phyloP scores from a whole-genome alignment of 805 yeast species.

The Schizosaccharomyces cryophilus region DNA sequence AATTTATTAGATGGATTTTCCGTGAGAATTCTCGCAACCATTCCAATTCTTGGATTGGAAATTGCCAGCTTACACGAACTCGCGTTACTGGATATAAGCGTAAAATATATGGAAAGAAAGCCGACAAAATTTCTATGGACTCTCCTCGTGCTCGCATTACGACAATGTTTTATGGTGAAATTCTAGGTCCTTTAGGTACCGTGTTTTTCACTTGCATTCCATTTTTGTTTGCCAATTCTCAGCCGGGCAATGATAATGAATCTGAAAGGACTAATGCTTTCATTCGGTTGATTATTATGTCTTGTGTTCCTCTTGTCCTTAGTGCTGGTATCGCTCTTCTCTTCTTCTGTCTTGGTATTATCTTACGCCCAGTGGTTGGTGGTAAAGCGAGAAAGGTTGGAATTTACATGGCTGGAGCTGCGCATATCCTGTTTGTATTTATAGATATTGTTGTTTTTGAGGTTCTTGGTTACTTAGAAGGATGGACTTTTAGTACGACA shows the following conservation, averaged over 20 bases:
- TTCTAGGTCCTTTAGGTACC: conserved; percentile 44
- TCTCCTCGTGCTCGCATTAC: conserved; percentile 52
- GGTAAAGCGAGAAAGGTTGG: conserved; percentile 94
- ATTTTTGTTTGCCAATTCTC: conserved; percentile 60
- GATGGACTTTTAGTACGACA: conserved; percentile 69
- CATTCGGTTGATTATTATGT: conserved; percentile 30
- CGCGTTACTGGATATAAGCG: conserved; percentile 80
- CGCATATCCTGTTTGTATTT: conserved; percentile 84
- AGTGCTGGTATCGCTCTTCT: conserved; percentile 64
- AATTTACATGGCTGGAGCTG: conserved; percentile 80
- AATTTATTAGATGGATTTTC: conserved; percentile 66
- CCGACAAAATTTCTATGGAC: conserved; percentile 44
- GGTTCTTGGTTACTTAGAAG: conserved; percentile 91
- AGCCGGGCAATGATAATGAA: conserved; percentile 12
- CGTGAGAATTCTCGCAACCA: conserved; percentile 51
- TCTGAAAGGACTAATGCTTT: conserved; percentile 25
- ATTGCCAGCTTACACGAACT: conserved; percentile 53
- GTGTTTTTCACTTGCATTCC: conserved; percentile 52
- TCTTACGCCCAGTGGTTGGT: conserved; percentile 89
- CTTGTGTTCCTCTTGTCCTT: conserved; percentile 76
- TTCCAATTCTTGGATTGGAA: conserved; percentile 56
- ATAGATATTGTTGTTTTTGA: conserved; percentile 71
- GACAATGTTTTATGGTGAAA: conserved; percentile 58
- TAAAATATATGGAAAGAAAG: conserved; percentile 35
- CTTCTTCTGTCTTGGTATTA: conserved; percentile 68